phyloP scores from a whole-genome alignment of 1,139 yeast species.

The Kurtzmaniella quercitrusa region DNA sequence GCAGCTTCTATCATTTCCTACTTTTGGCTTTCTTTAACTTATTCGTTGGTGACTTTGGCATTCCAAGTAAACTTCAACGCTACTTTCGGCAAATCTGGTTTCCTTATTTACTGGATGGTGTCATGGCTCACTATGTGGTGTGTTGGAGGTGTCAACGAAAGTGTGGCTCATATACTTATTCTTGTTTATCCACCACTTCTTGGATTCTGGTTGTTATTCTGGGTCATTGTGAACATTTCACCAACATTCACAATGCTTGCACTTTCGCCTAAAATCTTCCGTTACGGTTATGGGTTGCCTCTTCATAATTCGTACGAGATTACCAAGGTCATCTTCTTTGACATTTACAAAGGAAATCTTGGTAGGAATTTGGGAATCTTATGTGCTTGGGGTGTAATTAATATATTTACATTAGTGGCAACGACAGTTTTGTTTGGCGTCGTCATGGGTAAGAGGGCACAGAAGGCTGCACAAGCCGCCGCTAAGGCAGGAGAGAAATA shows the following conservation, averaged over 20 bases:
- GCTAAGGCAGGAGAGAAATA: conserved; percentile 2
- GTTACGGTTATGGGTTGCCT: conserved; percentile 39
- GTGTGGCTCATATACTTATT: conserved; percentile 30
- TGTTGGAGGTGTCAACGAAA: conserved; percentile 41
- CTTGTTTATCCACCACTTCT: conserved; percentile 33
- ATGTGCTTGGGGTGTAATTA: conserved; percentile 30
- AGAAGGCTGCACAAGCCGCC: conserved; percentile 15
- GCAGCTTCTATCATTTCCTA: conserved; percentile 26
- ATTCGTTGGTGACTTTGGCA: conserved; percentile 38
- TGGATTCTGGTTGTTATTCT: conserved; percentile 42
- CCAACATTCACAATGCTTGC: conserved; percentile 38
- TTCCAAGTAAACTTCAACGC: conserved; percentile 38
- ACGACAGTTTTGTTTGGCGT: conserved; percentile 26
- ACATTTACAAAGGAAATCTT: conserved; percentile 32
- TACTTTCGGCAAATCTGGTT: conserved; percentile 40
- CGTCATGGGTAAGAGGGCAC: conserved; percentile 24
- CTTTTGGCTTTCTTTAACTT: conserved; percentile 33
- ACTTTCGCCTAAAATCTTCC: conserved; percentile 27
- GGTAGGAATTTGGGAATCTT: conserved; percentile 36
- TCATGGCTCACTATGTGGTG: conserved; percentile 40
- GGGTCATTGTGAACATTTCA: conserved; percentile 37
- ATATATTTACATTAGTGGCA: conserved; percentile 38
- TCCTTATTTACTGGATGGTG: conserved; percentile 43
- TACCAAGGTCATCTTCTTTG: conserved; percentile 34
- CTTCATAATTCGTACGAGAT: conserved; percentile 36